Conservation (phyloP, 495 filamentous ascomycete genomes). For the Parathielavia appendiculata region DNA sequence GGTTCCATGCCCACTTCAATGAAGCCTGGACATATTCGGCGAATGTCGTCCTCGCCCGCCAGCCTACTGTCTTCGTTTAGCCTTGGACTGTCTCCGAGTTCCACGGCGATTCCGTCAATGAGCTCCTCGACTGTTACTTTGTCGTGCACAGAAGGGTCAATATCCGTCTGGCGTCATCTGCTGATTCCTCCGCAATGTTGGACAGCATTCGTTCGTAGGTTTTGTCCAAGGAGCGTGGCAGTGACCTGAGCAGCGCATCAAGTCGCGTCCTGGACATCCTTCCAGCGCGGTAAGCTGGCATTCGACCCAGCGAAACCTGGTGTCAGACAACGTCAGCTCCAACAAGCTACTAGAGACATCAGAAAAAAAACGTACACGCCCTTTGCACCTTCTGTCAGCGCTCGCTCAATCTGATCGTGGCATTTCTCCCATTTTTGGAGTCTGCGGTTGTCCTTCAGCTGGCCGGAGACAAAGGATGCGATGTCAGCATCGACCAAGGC, state of each 20-base stretch:
- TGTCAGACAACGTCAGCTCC: not conserved
- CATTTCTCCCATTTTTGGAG: slow-evolving; percentile 2
- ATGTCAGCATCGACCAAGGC: slow-evolving; percentile 3
- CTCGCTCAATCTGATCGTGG: slow-evolving; percentile 2
- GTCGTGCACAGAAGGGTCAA: slow-evolving; percentile 2
- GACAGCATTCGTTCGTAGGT: slow-evolving; percentile 11
- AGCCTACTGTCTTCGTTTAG: slow-evolving; percentile 11
- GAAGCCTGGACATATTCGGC: slow-evolving; percentile 6
- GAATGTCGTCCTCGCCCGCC: slow-evolving; percentile 2
- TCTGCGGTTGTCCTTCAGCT: not conserved
- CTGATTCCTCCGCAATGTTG: slow-evolving; percentile 8
- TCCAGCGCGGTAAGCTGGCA: slow-evolving; percentile 4
- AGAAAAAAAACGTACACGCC: slow-evolving; percentile 1
- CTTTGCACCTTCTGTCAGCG: not conserved
- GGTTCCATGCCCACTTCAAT: not conserved
- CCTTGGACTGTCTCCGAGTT: slow-evolving; percentile 2
- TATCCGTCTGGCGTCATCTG: not conserved
- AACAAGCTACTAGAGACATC: too few species aligned
- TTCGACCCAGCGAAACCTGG: slow-evolving; percentile 12
- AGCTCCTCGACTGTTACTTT: slow-evolving; percentile 2
- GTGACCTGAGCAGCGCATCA: not conserved
- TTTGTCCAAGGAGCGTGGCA: slow-evolving; percentile 2
- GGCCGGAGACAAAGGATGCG: slow-evolving; percentile 16
- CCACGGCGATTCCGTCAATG: slow-evolving; percentile 4
- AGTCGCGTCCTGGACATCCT: slow-evolving; percentile 5